Base-by-base conservation (phyloP, 2,329 filamentous ascomycete species). In the Diaporthe sp. region DNA sequence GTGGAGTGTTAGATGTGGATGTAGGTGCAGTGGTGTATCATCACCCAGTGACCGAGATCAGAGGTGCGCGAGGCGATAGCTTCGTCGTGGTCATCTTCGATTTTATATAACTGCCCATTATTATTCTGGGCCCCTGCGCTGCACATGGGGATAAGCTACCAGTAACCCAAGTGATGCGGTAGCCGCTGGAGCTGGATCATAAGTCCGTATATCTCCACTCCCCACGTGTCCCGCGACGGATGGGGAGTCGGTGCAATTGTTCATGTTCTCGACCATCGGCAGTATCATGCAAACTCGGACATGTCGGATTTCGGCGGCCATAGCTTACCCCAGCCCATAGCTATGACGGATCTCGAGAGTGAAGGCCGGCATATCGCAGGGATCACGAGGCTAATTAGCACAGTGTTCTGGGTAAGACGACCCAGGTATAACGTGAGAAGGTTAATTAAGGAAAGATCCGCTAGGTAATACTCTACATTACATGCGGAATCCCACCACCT, bases 291-390 rank as follows among this genome's bases (percentile, higher is more conserved):
- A 49, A 55, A 34, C 49, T 69, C 65, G 31, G 46, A 69, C 65
- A 39, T 28, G 22, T 69, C 65, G 65, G 65, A 69, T 69, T 51
- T 55, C 65, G 65, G 49, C 46, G 22, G 46, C 65, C 65, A 55
- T n/a, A 25, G 42, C 34, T 17, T 3, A 39, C 3, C 37, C 37
- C 37, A 39, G 37, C 59, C 8, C 9, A 44, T 39, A 17, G 59
- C n/a, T 28, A 28, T 28, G 37, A 19, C 37, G 34, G 37, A 17
- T 10, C 10, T 15, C 1, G 46, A n/a, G 7, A 10, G 46, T 22
- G 19, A n/a, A 49, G 4, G 59, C 15, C 3, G 39, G 42, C 37
- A 22, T n/a, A 6, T 44, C 19, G 25, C 61, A 65, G 42, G 61
- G 61, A 65, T 49, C 42, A 34, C 19, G 19, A 34, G 9, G 25